Base-by-base conservation (phyloP, 495 filamentous ascomycete species). In the Clavariopsis aquatica region DNA sequence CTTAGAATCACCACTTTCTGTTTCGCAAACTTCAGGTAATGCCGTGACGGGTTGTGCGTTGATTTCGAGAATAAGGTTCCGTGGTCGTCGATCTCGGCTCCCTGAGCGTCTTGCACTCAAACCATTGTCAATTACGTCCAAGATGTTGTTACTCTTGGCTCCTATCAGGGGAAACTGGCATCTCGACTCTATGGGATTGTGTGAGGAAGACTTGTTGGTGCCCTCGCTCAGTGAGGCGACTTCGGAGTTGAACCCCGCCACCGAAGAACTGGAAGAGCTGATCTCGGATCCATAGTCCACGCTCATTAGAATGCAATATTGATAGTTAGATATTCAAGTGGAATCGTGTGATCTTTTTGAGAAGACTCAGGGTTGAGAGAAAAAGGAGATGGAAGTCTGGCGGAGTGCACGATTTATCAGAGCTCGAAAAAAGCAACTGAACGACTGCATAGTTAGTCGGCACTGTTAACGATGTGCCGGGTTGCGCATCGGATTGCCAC, bases 11-110 rank as follows among this genome's bases (percentile, higher is more conserved):
- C 22, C 22, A n/a, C 65, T 29, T 34, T 69, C 64, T 6, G 55
- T 52, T 20, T 67, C 64, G 55, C 68, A 60, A n/a, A 66, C 54
- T 2, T 60, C 58, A 13, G 63, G 63, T 36, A 60, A 24, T 5
- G 22, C 64, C 1, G 64, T 62, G 6, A 45, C 67, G 22, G 66
- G 41, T 62, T 65, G 56, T 7, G 57, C 45, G 31, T 52, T 63
- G 19, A 59, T 66, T 19, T 64, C 20, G 52, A 58, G 6, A 17
- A 49, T 19, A n/a, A 63, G 38, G 15, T 63, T n/a, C 13, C 29
- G 58, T 23, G 38, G 38, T 3, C 13, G 38, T 17, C 38, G 38
- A 43, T 43, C 38, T 10, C 38, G 38, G 15, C 51, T 27, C 20
- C 26, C 29, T 53, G 36, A 56, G 31, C 23, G 29, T 9, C 13